These are phyloP conservation scores for Hebeloma cylindrosporum DNA, from an alignment of 768 basidiomycete genomes.

Conservation along the genomic window DNA sequence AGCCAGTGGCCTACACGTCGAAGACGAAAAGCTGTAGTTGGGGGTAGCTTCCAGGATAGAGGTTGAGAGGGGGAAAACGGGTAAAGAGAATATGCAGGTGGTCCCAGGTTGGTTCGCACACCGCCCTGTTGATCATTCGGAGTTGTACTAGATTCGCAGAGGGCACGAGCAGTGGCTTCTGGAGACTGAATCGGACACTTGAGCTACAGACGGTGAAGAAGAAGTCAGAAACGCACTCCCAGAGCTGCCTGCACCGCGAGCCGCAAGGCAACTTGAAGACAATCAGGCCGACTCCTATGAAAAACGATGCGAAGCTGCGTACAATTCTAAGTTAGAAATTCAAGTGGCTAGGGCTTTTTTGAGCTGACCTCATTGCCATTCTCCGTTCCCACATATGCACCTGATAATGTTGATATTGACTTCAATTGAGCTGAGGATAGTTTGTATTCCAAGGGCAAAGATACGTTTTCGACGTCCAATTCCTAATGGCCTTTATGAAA, in stretches of 20 bases:
- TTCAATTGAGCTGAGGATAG: conserved; percentile 51
- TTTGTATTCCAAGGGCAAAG: conserved; percentile 45
- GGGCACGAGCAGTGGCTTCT: too few species aligned
- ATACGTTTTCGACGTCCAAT: conserved; percentile 35
- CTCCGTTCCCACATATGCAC: conserved; percentile 59
- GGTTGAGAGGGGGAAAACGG: conserved; percentile 58
- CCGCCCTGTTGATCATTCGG: too few species aligned
- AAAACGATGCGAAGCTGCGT: conserved; percentile 32
- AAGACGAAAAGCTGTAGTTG: conserved; percentile 52
- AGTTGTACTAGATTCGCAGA: too few species aligned
- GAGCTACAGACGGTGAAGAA: too few species aligned
- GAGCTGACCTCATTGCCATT: conserved; percentile 52
- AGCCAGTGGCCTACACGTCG: conserved; percentile 67
- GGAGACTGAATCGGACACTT: too few species aligned
- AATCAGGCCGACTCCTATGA: conserved; percentile 34
- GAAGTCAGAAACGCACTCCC: neutral
- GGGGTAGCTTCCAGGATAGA: conserved; percentile 46
- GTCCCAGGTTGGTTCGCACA: conserved; percentile 17
- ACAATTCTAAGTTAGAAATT: neutral
- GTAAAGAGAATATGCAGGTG: conserved; percentile 58
- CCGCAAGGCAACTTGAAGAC: conserved; percentile 23
- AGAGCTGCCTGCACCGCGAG: conserved; percentile 2
- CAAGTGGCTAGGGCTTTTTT: conserved; percentile 14
- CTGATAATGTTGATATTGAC: conserved; percentile 66
- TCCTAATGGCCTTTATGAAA: conserved; percentile 29